Conservation (phyloP, 1,284 basidiomycete genomes). For the Ceratobasidium sp. region DNA sequence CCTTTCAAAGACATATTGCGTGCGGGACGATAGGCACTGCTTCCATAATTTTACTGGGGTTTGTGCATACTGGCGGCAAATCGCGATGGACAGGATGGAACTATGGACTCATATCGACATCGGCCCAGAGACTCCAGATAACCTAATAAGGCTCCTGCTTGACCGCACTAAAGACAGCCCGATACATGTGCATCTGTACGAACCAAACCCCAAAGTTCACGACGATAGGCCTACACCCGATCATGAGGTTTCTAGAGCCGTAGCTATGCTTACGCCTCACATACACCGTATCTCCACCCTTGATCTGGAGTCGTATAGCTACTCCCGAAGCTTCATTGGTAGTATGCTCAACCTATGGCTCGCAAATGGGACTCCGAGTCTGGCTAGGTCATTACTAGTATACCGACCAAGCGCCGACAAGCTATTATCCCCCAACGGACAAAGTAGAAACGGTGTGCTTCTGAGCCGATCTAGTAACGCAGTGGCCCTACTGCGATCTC, state of each 20-base stretch:
- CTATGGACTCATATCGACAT: too few relatives aligned
- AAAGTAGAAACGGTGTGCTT: conserved; percentile 6
- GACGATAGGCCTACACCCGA: conserved; percentile 14
- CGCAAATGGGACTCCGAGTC: not conserved
- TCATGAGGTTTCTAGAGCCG: not conserved
- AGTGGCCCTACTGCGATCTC: not conserved
- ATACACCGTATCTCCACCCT: conserved; percentile 9
- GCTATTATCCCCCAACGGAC: conserved; percentile 8
- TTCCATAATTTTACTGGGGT: conserved; percentile 19
- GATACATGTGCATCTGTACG: conserved; percentile 17
- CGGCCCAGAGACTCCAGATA: not conserved
- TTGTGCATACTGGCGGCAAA: conserved; percentile 19
- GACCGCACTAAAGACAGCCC: conserved; percentile 9
- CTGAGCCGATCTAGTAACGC: conserved; percentile 8
- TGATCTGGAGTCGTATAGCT: conserved; percentile 14
- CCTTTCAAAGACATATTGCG: conserved; percentile 19
- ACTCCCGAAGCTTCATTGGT: conserved; percentile 1
- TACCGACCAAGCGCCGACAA: conserved; percentile 17
- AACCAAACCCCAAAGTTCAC: conserved; percentile 5
- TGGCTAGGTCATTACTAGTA: conserved; percentile 3
- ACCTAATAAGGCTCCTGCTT: not conserved
- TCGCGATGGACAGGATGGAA: conserved; percentile 12
- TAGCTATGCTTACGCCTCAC: not conserved
- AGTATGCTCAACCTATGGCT: conserved; percentile 22
- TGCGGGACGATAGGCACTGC: not conserved